Evolutionary conservation across 768 basidiomycete species (phyloP), one percentile per base, ranked within the genome.

Genomic region (Collybia sp.): DNA sequence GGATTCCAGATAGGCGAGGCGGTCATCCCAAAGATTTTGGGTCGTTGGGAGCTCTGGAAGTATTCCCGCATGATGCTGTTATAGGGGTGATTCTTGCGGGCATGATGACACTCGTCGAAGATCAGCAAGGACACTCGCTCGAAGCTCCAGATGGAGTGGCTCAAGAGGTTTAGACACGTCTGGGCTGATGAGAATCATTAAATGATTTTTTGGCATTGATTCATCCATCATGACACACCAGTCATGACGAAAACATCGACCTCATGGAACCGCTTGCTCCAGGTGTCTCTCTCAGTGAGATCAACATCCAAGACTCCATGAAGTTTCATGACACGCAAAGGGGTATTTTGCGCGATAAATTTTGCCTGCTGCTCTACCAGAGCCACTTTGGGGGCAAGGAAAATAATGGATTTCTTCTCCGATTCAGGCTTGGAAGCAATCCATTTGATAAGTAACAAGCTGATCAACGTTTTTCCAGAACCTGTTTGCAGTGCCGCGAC

Each of bases 11-110:
- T 81, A 0, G 92, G 92, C 13, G 88, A 92, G 0, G 93, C 93
- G 0, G 93, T 94, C 83, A 95, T 87, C 2, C 93, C 93, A 49
- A 94, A 89, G n/a, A 95, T 72, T 59, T 88, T 91, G 9, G 89
- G 88, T n/a, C 85, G 71, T 35, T 55, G 34, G 18, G 72, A 53
- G 68, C 83, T 51, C 36, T 71, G 62, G 38, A 66, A 66, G 58
- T 88, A 88, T 56, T 83, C 77, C 13, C 76, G 77, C 80, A 92
- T 82, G 48, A 92, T 83, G 34, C 72, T 71, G 52, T 86, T 88
- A 64, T 88, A 90, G 0, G 89, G 79, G 56, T 92, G 85, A 36
- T 82, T 81, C 50, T 83, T 83, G 1, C 76, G 71, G 1, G 85
- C 75, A 56, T 93, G 88, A 53, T 93, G 90, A 31, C 85, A 86